phyloP scores from a whole-genome alignment of 352 stramenopile species.

The Pythium dissimile region DNA sequence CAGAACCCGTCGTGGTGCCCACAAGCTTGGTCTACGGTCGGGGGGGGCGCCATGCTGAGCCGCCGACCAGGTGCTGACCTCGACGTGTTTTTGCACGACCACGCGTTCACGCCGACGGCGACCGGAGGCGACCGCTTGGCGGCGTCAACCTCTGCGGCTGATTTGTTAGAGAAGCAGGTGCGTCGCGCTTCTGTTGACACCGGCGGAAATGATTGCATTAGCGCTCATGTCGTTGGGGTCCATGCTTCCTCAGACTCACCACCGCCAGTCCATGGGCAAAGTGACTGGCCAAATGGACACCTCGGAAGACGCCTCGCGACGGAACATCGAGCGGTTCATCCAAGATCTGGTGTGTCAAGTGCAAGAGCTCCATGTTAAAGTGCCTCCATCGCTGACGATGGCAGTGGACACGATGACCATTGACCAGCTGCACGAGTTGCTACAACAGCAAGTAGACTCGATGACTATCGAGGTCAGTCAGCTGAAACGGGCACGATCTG shows the following conservation, averaged over 20 bases:
- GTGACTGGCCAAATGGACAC: neutral
- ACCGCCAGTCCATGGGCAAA: neutral
- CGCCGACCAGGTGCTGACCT: neutral
- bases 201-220: no score
- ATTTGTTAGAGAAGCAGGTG: constrained; percentile 6
- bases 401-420: constrained; percentile 11
- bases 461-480: constrained; percentile 11
- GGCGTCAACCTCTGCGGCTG: neutral
- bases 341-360: constrained; percentile 27
- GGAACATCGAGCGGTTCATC: constrained; percentile 26
- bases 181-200: no score
- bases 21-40: neutral
- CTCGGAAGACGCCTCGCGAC: constrained; percentile 3
- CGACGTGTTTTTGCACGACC: constrained; percentile 11
- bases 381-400: constrained; percentile 17
- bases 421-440: constrained; percentile 20
- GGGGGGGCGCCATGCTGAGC: neutral
- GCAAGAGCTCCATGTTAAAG: constrained; percentile 19
- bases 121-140: no score
- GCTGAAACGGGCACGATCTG: constrained; percentile 10
- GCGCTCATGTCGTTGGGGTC: no score
- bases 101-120: constrained; percentile 3
- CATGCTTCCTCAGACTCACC: neutral
- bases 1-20: constrained; percentile 1
- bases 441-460: constrained; percentile 6